Percentiles rank a stretch among this genome's conserved stretches.
Conservation (phyloP, 1,139 yeast species). For the Zygosaccharomyces sapae region DNA sequence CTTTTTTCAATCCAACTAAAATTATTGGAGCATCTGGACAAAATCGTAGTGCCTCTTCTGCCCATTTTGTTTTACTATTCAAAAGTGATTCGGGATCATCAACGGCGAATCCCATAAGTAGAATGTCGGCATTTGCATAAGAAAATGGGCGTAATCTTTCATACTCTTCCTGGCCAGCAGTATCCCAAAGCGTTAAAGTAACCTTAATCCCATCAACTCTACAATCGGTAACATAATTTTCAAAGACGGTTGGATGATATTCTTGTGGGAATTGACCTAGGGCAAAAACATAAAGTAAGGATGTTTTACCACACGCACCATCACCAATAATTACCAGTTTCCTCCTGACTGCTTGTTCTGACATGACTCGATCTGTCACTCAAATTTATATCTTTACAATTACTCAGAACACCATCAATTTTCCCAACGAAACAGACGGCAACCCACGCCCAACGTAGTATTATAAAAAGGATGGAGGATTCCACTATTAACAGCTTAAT, state of each 20-base stretch:
- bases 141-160: conserved; percentile 71
- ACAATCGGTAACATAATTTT: conserved; percentile 89
- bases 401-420: conserved; percentile 1
- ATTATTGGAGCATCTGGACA: conserved; percentile 65
- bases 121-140: conserved; percentile 69
- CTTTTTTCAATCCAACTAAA: conserved; percentile 67
- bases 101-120: conserved; percentile 66
- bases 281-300: conserved; percentile 81
- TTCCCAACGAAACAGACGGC: background rate
- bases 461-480: no score
- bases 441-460: background rate
- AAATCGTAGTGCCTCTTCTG: conserved; percentile 60
- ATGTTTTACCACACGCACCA: conserved; percentile 94
- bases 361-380: conserved; percentile 19
- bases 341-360: conserved; percentile 48
- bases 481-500: background rate
- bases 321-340: conserved; percentile 91
- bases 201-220: conserved; percentile 90
- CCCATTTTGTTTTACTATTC: conserved; percentile 70
- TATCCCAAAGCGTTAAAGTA: conserved; percentile 88
- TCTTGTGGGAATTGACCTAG: conserved; percentile 76
- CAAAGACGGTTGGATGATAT: conserved; percentile 92
- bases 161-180: conserved; percentile 94
- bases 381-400: background rate
- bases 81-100: conserved; percentile 66